These are phyloP conservation scores for Hymenoscyphus fraxineus DNA, from an alignment of 2,329 filamentous ascomycete species.

Conservation along the genomic window DNA sequence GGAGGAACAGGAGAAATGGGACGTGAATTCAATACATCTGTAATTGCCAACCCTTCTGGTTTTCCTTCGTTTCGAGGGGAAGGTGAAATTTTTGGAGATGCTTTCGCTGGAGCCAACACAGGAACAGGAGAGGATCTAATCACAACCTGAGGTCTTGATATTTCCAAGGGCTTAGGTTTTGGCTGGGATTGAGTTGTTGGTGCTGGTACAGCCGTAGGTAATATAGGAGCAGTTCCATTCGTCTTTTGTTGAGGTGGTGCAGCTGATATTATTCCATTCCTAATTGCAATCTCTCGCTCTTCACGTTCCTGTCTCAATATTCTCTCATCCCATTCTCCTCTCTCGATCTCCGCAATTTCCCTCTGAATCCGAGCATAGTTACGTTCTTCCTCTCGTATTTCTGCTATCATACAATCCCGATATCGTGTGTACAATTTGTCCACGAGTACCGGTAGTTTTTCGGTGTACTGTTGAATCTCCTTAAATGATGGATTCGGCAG, in stretches of 20 bases:
- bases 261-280: conserved; percentile 11
- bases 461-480: conserved; percentile 60
- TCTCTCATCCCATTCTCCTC: conserved; percentile 49
- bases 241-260: conserved; percentile 11
- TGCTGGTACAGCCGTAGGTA: conserved; percentile 7
- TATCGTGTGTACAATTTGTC: conserved; percentile 73
- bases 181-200: conserved; percentile 3
- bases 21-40: conserved; percentile 27
- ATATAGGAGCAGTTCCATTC: conserved; percentile 19
- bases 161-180: conserved; percentile 12
- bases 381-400: conserved; percentile 72
- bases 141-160: conserved; percentile 4
- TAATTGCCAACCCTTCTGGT: conserved; percentile 29
- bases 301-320: conserved; percentile 25
- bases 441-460: conserved; percentile 67
- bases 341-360: conserved; percentile 67
- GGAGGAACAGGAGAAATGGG: conserved; percentile 18
- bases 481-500: conserved; percentile 62
- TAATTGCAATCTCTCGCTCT: conserved; percentile 18
- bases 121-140: conserved; percentile 7
- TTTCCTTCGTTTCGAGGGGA: conserved; percentile 21
- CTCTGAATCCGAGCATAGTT: conserved; percentile 58
- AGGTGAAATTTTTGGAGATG: conserved; percentile 15
- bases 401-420: conserved; percentile 61
- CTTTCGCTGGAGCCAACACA: conserved; percentile 7